Conservation (phyloP, 2,329 filamentous ascomycete genomes). For the Cladophialophora yegresii region DNA sequence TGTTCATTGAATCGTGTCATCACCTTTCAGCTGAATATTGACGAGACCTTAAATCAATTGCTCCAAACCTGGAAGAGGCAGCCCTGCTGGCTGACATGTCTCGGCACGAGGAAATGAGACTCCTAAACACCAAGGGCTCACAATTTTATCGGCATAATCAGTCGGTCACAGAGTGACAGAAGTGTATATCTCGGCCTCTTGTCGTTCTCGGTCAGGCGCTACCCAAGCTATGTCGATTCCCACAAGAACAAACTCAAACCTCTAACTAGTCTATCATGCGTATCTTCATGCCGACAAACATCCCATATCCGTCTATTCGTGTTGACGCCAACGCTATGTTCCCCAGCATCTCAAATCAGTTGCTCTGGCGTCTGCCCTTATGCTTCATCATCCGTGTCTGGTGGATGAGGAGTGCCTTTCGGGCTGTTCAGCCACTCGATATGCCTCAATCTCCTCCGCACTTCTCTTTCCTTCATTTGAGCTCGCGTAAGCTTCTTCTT, state of each 20-base stretch:
- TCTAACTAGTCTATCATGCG: constrained; percentile 10
- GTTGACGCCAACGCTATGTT: constrained; percentile 28
- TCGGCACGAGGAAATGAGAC: not conserved
- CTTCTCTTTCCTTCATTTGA: constrained; percentile 91
- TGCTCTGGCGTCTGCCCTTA: constrained; percentile 49
- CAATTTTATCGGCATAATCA: not conserved
- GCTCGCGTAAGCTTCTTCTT: constrained; percentile 93
- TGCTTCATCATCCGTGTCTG: constrained; percentile 75
- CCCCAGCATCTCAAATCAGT: not conserved
- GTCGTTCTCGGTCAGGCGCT: not conserved
- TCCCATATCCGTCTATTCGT: constrained; percentile 3
- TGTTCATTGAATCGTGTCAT: not conserved
- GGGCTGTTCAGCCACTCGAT: constrained; percentile 81
- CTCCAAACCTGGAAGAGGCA: not conserved
- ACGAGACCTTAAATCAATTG: too few relatives aligned
- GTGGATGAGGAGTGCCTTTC: constrained; percentile 77
- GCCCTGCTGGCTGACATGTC: not conserved
- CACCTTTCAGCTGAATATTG: too few relatives aligned
- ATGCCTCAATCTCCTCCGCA: constrained; percentile 80
- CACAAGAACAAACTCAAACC: not conserved
- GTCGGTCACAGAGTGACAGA: not conserved
- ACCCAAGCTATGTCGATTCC: not conserved
- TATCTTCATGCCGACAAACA: not conserved
- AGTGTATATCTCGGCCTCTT: not conserved
- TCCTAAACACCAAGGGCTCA: not conserved